Percentiles rank a stretch among this genome's conserved stretches.
Conservation (phyloP, 108 stramenopile genomes). For the Aureococcus anophagefferens region DNA sequence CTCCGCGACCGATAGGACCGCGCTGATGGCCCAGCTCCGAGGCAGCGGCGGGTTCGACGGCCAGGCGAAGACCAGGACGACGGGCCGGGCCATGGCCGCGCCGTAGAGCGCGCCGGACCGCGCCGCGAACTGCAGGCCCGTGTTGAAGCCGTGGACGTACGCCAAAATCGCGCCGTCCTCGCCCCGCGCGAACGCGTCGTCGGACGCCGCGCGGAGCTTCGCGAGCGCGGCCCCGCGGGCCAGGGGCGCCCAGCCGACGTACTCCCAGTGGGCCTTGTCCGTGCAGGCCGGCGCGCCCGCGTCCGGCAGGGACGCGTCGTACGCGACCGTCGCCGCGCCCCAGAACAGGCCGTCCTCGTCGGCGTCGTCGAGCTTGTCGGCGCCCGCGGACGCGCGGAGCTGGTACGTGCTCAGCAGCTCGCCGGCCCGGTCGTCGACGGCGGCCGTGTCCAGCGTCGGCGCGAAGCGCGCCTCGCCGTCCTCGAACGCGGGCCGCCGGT, state of each 20-base stretch:
- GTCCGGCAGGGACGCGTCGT: neutral
- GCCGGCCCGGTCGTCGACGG: neutral
- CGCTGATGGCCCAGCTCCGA: neutral
- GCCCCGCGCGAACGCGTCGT: constrained; percentile 17
- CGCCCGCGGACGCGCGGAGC: neutral
- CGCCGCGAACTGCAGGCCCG: constrained; percentile 14
- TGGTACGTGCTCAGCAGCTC: no score
- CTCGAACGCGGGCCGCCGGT: neutral
- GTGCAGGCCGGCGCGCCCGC: neutral
- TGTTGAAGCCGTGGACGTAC: constrained; percentile 35
- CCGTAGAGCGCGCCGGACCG: constrained; percentile 10
- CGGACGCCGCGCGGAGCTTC: neutral
- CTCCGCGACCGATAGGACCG: constrained; percentile 11
- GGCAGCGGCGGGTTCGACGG: constrained; percentile 21
- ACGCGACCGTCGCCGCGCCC: neutral
- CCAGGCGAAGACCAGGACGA: constrained; percentile 16
- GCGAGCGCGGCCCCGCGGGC: neutral
- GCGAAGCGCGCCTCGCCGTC: neutral
- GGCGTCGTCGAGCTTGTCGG: neutral
- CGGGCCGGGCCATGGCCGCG: constrained; percentile 4
- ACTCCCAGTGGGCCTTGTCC: neutral
- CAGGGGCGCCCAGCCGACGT: neutral
- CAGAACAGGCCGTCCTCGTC: neutral
- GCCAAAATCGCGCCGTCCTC: no score
- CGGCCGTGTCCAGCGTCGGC: neutral